phyloP scores from a whole-genome alignment of 73 alveolate genomes.

The Paraurostyla sp. region DNA sequence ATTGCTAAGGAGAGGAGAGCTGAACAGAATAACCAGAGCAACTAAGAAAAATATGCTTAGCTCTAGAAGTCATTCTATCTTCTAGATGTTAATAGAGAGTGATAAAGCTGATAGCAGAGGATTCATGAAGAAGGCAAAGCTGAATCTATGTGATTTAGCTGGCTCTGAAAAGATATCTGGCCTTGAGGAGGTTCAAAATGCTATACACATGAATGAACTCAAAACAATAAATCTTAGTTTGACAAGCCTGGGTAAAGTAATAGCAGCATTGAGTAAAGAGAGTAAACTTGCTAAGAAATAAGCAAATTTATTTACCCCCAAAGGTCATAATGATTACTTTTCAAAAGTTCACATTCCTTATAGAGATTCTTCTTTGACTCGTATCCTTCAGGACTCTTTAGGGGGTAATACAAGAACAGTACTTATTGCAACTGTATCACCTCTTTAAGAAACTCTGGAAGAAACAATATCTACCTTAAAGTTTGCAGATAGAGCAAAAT shows the following conservation, averaged over 20 bases:
- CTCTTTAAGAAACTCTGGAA: constrained; percentile 67
- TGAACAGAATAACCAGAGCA: constrained; percentile 79
- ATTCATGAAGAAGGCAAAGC: constrained; percentile 76
- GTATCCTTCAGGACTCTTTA: constrained; percentile 81
- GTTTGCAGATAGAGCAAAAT: constrained; percentile 86
- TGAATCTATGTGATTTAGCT: constrained; percentile 89
- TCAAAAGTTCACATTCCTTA: constrained; percentile 74
- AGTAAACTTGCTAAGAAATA: neutral
- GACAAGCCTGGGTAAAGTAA: constrained; percentile 91
- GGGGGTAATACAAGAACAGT: constrained; percentile 87
- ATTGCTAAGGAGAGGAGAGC: constrained; percentile 77
- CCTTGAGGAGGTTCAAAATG: constrained; percentile 76
- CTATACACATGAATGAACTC: constrained; percentile 86
- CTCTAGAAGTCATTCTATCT: constrained; percentile 79
- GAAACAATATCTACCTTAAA: constrained; percentile 72
- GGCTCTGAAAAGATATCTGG: constrained; percentile 88
- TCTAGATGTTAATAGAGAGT: constrained; percentile 75
- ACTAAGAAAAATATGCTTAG: constrained; percentile 69
- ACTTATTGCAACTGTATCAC: constrained; percentile 85
- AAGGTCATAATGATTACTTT: constrained; percentile 15
- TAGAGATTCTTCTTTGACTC: constrained; percentile 80
- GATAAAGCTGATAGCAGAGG: constrained; percentile 78
- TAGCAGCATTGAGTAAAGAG: constrained; percentile 66
- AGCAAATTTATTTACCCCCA: neutral
- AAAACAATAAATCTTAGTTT: constrained; percentile 87